Base-by-base conservation (phyloP, 352 stramenopile genomes). In the Globisporangium sylvaticum region DNA sequence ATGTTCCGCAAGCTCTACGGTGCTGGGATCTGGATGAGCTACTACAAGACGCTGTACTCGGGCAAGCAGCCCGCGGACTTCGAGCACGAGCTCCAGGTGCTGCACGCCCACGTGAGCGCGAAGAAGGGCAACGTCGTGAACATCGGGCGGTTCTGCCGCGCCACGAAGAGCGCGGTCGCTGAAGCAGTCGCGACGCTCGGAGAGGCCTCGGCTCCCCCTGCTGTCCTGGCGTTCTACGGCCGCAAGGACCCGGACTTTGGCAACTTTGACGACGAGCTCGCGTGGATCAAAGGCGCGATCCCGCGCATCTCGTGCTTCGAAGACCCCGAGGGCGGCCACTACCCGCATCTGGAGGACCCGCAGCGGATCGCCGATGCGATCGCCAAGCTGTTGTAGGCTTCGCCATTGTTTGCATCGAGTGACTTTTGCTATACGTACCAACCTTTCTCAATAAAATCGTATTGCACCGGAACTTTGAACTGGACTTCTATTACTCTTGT, bases 41-140 rank as follows among this genome's bases (percentile, higher is more conserved):
- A 80, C 66, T 83, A 83, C 73, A 77, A 72, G 39, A 75, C 64
- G 15, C 68, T 83, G 15, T 83, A 67, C 52, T 37, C 62, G 4
- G 62, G 70, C 4, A 68, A 67, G 54, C 24, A 39, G 4, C 73
- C 70, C 1, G 56, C 61, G 0, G 75, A 81, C 34, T 69, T 81
- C 55, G 65, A 76, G 4, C n/a, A 20, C 0, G 75, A 82, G 48
- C 25, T 80, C 22, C 56, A 66, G 9, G 64, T 75, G 15, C 48
- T 83, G 10, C 37, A 52, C 39, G 53, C 2, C 1, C 76, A 83
- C 32, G 8, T 80, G 54, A 60, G 56, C 10, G 22, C 48, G 4
- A 61, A 73, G 20, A 46, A 60, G 61, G 27, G 29, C 8, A 76
- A 75, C 64, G 64, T 79, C 29, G 24, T 67, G 5, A 80, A 80